phyloP scores from a whole-genome alignment of 1,284 basidiomycete species.

The Coniferiporia sulphurascens region DNA sequence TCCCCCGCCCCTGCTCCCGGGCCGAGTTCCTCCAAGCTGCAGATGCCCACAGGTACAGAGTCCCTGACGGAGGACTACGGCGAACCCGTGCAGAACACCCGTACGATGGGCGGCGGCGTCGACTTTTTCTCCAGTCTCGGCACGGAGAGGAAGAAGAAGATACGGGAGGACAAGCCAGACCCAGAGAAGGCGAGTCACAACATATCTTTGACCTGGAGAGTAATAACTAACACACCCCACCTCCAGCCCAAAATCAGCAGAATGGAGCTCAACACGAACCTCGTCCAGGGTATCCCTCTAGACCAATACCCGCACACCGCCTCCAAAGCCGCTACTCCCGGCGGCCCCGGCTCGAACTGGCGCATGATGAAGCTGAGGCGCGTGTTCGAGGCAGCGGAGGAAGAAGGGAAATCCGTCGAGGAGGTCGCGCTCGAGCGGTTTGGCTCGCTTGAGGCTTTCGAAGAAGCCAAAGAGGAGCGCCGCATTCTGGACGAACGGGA shows the following conservation, averaged over 20 bases:
- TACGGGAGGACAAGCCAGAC: conserved; percentile 58
- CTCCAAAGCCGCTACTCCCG: conserved; percentile 58
- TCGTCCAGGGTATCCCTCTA: conserved; percentile 55
- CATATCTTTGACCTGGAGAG: background rate
- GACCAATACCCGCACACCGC: conserved; percentile 51
- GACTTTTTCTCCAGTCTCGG: conserved; percentile 89
- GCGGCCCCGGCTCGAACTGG: conserved; percentile 93
- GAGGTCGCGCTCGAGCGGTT: conserved; percentile 89
- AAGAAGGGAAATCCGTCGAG: conserved; percentile 72
- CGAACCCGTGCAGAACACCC: conserved; percentile 44
- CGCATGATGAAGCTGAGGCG: conserved; percentile 94
- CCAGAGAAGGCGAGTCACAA: conserved; percentile 55
- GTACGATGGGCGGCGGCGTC: conserved; percentile 48
- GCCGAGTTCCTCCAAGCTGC: conserved; percentile 21
- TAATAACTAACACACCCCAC: conserved; percentile 11
- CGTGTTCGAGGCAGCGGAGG: conserved; percentile 86
- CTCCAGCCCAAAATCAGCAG: conserved; percentile 56
- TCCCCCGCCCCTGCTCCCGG: conserved; percentile 27
- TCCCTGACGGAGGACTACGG: conserved; percentile 70
- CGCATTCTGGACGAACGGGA: conserved; percentile 80
- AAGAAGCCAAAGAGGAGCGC: conserved; percentile 84
- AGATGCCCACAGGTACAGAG: conserved; percentile 37
- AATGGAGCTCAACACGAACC: conserved; percentile 78
- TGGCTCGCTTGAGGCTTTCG: conserved; percentile 78
- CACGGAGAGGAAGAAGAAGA: conserved; percentile 66